Percentiles rank a stretch among this genome's conserved stretches.
Evolutionary conservation across 805 yeast species (phyloP).

Genomic region (Metschnikowia cerradonensis): DNA sequence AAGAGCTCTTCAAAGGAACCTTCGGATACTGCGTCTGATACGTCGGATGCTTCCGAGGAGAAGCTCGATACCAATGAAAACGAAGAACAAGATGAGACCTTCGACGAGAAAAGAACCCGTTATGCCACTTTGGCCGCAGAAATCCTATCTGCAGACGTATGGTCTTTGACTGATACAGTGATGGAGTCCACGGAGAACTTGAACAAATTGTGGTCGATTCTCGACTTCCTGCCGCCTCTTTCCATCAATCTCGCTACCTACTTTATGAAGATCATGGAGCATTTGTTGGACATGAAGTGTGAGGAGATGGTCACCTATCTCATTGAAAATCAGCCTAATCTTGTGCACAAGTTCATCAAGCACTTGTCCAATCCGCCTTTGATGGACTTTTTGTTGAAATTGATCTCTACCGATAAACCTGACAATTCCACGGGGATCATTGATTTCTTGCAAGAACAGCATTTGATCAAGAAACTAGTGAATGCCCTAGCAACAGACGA

Average conservation of each 20-base stretch:
- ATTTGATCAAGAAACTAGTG: constrained; percentile 33
- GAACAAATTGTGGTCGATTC: constrained; percentile 71
- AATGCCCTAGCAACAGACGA: constrained; percentile 27
- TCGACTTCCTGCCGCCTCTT: constrained; percentile 60
- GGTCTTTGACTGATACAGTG: constrained; percentile 89
- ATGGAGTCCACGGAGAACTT: constrained; percentile 68
- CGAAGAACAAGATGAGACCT: constrained; percentile 15
- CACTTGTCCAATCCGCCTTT: constrained; percentile 44
- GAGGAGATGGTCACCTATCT: constrained; percentile 44
- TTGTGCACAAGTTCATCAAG: constrained; percentile 40
- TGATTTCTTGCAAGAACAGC: constrained; percentile 41
- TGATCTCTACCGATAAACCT: constrained; percentile 44
- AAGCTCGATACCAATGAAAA: constrained; percentile 8
- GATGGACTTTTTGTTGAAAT: constrained; percentile 42
- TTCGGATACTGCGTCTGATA: neutral
- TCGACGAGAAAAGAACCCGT: constrained; percentile 32
- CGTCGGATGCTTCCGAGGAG: constrained; percentile 1
- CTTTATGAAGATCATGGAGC: constrained; percentile 45
- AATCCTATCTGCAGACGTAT: constrained; percentile 83
- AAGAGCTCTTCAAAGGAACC: neutral
- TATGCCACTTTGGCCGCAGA: constrained; percentile 66
- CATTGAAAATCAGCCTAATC: constrained; percentile 39
- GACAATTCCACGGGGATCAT: constrained; percentile 45
- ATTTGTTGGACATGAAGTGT: constrained; percentile 45
- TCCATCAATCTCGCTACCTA: constrained; percentile 78